Evolutionary conservation across 2,329 filamentous ascomycete genomes (phyloP).

Genomic region (Fusarium sp.): DNA sequence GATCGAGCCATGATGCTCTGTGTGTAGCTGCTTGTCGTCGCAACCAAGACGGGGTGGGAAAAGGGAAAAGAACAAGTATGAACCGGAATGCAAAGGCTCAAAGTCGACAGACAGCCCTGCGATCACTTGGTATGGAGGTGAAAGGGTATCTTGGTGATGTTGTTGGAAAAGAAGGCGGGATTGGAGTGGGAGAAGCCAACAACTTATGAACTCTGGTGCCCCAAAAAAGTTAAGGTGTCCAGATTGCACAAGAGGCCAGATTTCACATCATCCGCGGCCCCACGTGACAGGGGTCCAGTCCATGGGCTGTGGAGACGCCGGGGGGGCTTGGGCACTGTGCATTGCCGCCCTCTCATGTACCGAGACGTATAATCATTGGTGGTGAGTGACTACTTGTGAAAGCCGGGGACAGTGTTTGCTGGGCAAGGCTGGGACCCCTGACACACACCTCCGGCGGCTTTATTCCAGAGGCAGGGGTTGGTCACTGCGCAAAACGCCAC

Average conservation of each 20-base stretch:
- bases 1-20: slow-evolving; percentile 61
- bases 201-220: slow-evolving; percentile 49
- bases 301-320: neutral
- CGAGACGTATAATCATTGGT: neutral
- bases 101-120: slow-evolving; percentile 44
- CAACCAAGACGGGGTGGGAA: slow-evolving; percentile 34
- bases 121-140: slow-evolving; percentile 41
- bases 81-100: slow-evolving; percentile 36
- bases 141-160: slow-evolving; percentile 46
- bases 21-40: slow-evolving; percentile 34
- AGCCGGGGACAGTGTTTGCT: slow-evolving; percentile 31
- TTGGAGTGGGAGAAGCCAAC: slow-evolving; percentile 43
- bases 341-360: slow-evolving; percentile 25
- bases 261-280: slow-evolving; percentile 51
- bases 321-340: slow-evolving; percentile 31
- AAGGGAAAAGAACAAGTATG: slow-evolving; percentile 40
- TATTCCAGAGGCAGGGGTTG: slow-evolving; percentile 7
- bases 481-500: slow-evolving; percentile 23
- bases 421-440: slow-evolving; percentile 31
- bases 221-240: slow-evolving; percentile 55
- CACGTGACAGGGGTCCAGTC: slow-evolving; percentile 47
- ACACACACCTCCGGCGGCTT: slow-evolving; percentile 26
- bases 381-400: neutral
- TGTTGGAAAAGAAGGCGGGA: slow-evolving; percentile 43
- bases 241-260: slow-evolving; percentile 59